phyloP scores from a whole-genome alignment of 345 rosid genomes.

The Conringia planisiliqua region DNA sequence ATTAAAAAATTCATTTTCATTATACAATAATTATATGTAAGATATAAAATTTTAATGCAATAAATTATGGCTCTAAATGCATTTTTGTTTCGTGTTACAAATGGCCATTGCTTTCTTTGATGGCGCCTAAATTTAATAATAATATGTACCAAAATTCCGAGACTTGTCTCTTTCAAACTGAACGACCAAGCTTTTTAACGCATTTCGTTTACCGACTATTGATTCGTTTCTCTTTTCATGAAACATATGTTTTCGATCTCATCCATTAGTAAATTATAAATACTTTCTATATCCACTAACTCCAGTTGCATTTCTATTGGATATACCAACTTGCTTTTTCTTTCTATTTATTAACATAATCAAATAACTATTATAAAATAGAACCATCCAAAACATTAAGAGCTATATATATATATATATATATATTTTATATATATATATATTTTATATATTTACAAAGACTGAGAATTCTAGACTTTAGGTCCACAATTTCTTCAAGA shows the following conservation, averaged over 20 bases:
- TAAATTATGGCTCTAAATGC: no score
- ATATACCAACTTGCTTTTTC: not conserved
- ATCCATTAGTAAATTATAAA: conserved; percentile 23
- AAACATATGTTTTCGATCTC: conserved; percentile 11
- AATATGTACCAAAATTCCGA: conserved; percentile 9
- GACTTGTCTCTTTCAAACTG: conserved; percentile 22
- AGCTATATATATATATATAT: no score
- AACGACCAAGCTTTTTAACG: conserved; percentile 29
- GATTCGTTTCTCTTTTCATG: conserved; percentile 19
- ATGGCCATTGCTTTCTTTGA: conserved; percentile 3
- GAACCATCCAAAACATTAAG: not conserved
- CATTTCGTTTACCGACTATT: conserved; percentile 26
- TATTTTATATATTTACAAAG: no score
- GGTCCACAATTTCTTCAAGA: no score
- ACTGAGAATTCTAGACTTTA: no score
- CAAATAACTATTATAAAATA: not conserved
- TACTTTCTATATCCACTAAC: conserved; percentile 31
- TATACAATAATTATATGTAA: no score
- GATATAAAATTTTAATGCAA: no score
- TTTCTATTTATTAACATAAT: not conserved
- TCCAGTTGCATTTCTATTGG: not conserved
- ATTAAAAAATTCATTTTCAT: no score
- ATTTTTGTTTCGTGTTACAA: conserved; percentile 15
- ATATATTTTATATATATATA: no score
- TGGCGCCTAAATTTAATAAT: not conserved